Conservation (phyloP, 2,329 filamentous ascomycete species). For the Fusarium sp. region DNA sequence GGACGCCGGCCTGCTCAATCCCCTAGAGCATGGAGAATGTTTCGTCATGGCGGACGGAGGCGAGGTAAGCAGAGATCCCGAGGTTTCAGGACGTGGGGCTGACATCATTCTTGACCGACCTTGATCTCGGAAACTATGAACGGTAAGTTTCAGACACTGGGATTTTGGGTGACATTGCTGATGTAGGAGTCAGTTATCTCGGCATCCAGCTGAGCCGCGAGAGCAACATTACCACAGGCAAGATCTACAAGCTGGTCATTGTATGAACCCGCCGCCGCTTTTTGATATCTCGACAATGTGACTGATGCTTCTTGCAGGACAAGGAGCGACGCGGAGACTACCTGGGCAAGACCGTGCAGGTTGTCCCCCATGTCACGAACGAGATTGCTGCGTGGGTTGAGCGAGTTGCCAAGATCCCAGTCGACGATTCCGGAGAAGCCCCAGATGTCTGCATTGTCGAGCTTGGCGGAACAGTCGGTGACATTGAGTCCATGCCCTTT, state of each 20-base stretch:
- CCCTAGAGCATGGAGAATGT: conserved; percentile 84
- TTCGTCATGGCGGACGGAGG: conserved; percentile 85
- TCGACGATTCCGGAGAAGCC: conserved; percentile 85
- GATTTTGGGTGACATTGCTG: conserved; percentile 14
- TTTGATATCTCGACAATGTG: neutral
- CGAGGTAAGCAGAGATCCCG: conserved; percentile 28
- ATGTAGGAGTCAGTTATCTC: conserved; percentile 69
- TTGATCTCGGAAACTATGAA: conserved; percentile 73
- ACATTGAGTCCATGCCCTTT: conserved; percentile 91
- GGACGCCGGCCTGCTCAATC: conserved; percentile 30
- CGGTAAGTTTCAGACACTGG: conserved; percentile 46
- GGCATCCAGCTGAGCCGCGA: conserved; percentile 86
- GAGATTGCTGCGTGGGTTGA: conserved; percentile 95
- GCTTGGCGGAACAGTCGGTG: conserved; percentile 77
- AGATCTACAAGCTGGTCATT: conserved; percentile 93
- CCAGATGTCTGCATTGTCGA: conserved; percentile 88
- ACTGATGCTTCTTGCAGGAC: conserved; percentile 57
- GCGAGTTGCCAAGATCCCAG: conserved; percentile 86
- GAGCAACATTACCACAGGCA: conserved; percentile 98
- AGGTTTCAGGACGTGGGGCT: conserved; percentile 2
- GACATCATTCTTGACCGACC: conserved; percentile 57
- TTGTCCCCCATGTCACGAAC: conserved; percentile 90
- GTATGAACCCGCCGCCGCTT: conserved; percentile 59
- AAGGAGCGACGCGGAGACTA: conserved; percentile 80
- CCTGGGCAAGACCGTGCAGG: conserved; percentile 73